Conservation (phyloP, 2,329 filamentous ascomycete genomes). For the Magnaporthales sp. region DNA sequence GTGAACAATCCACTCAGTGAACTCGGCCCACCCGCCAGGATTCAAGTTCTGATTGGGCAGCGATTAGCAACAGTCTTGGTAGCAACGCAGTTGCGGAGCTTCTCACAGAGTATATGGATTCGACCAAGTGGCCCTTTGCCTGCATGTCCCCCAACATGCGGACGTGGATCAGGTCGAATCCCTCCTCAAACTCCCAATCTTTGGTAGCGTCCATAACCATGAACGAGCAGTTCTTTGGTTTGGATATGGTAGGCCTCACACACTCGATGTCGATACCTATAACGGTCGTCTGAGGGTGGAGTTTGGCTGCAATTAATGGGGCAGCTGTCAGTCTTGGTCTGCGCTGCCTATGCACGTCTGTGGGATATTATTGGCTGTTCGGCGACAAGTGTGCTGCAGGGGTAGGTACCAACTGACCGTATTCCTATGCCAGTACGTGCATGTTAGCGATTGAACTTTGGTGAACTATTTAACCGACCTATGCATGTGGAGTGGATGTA, state of each 20-base stretch:
- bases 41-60: constrained; percentile 17
- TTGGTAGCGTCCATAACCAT: constrained; percentile 17
- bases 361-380: neutral
- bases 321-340: constrained; percentile 3
- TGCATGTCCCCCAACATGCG: constrained; percentile 22
- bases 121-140: constrained; percentile 14
- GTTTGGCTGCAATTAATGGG: constrained; percentile 11
- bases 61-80: neutral
- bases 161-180: constrained; percentile 22
- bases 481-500: neutral
- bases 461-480: neutral
- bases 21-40: constrained; percentile 25
- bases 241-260: constrained; percentile 15
- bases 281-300: constrained; percentile 17
- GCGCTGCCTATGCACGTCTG: neutral
- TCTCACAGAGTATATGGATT: constrained; percentile 2
- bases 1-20: constrained; percentile 24
- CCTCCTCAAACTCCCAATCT: constrained; percentile 17
- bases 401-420: neutral
- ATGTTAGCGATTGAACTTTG: neutral
- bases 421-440: neutral
- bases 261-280: constrained; percentile 22
- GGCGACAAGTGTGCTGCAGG: neutral
- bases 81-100: neutral
- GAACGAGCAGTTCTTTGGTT: constrained; percentile 21